Base-by-base conservation (phyloP, 169 alveolate genomes). In the Babesia bigemina region DNA sequence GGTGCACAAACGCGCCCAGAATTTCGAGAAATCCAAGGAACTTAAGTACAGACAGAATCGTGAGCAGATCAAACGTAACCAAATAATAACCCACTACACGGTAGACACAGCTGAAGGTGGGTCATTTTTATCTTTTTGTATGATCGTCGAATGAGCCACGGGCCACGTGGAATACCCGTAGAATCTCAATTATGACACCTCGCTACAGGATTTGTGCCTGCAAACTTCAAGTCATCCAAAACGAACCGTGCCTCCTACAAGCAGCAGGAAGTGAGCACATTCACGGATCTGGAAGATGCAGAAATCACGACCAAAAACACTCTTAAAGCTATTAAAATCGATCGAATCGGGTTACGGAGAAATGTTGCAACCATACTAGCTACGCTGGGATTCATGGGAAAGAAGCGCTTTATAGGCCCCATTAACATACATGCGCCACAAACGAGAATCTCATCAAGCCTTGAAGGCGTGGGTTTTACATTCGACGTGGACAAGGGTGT, bases 31-130 rank as follows among this genome's bases (percentile, higher is more conserved):
- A 42, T 22, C 74, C 11, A 79, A 70, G 57, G 87, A 71, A 19
- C 66, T 79, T 33, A 60, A 63, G 28, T 52, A 79, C 39, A 45
- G 70, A 19, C 87, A 79, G 63, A 79, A 69, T 47, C 63, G 87
- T 11, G 87, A 79, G 47, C 24, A 61, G 33, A 79, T 79, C 11
- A 70, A 65, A 19, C 63, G 70, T n/a, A 79, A 79, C 24, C 53
- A 39, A 26, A 11, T 71, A 6, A 59, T 16, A 6, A 70, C 74
- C 21, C 70, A 52, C 16, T 79, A 81, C 28, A 81, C 88, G 16
- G 88, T 81, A 13, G 88, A 73, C 24, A 72, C 88, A 4, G 63
- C 63, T 21, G 88, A 74, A 57, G 81, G 81, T 71, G 56, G 24
- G 69, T 13, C 29, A 49, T 36, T 26, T 61, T 0, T 7, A 33